A percentile compares a stretch with the other conserved stretches of the same genome.
These are phyloP conservation scores for Xylaria sp. DNA, from an alignment of 2,329 filamentous ascomycete species.

Conservation along the genomic window DNA sequence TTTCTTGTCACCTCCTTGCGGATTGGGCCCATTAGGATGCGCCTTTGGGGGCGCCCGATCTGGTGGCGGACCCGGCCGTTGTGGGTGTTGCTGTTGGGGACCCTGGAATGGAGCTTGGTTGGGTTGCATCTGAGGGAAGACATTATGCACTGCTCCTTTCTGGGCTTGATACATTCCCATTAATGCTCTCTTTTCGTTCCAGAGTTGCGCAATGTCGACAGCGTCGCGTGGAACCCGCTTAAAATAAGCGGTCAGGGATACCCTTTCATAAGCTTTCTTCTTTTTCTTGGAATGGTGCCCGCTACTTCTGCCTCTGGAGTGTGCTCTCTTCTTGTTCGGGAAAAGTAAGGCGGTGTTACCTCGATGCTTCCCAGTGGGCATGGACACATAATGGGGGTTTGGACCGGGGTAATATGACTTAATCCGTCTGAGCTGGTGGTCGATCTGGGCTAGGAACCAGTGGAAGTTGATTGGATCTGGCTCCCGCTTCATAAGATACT, in stretches of 20 bases:
- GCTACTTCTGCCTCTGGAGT: constrained; percentile 24
- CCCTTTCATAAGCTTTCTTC: constrained; percentile 45
- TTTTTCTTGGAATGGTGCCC: constrained; percentile 29
- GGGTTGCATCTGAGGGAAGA: not conserved
- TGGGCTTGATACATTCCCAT: not conserved
- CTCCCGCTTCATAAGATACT: constrained; percentile 44
- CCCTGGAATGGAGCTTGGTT: not conserved
- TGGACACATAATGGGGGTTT: not conserved
- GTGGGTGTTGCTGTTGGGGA: not conserved
- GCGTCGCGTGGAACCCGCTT: constrained; percentile 46
- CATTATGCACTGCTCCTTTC: not conserved
- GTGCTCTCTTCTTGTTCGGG: constrained; percentile 11
- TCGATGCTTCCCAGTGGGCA: constrained; percentile 13
- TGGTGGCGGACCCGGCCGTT: not conserved
- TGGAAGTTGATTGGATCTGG: constrained; percentile 45
- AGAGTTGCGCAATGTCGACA: constrained; percentile 38
- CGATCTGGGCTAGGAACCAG: constrained; percentile 52
- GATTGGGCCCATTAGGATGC: not conserved
- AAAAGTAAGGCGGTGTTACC: not conserved
- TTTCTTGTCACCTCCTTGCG: not conserved
- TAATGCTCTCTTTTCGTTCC: constrained; percentile 20
- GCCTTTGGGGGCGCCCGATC: not conserved
- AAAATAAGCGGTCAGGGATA: constrained; percentile 54
- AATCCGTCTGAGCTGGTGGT: constrained; percentile 45
- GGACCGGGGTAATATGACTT: constrained; percentile 23